Evolutionary conservation across 2,329 filamentous ascomycete species (phyloP), one percentile per base, ranked within the genome.

Genomic region (Gremmenia infestans): DNA sequence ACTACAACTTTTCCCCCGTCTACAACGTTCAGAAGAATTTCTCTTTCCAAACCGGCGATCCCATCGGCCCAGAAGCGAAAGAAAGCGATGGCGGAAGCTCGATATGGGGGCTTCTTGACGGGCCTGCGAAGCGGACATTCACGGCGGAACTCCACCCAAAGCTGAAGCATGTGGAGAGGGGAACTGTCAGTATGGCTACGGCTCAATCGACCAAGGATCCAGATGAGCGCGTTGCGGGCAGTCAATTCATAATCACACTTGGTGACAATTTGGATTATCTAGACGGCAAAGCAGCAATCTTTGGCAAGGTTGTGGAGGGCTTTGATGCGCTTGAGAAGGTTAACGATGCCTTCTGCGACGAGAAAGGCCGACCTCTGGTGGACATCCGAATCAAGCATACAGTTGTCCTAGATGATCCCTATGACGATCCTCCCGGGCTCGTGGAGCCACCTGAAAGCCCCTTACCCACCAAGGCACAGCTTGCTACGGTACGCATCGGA

Each of bases 111-210:
- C 72, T 91, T 53, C 71, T 96, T 25, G 83, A 89, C 23, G 86
- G 80, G 45, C 77, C 86, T 14, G 77, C 85, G 17, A 85, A 87
- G 67, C 86, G 87, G 66, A 88, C 87, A 2, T 97, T 97, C 69
- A 79, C 83, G 9, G 88, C 91, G n/a, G 83, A 92, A 61, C 87
- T 97, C 66, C 85, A 91, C 64, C 87, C 87, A 5, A 96, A 93
- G 70, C 76, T 96, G 65, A 96, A 94, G 72, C 94, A 99, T 72
- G 75, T 82, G 42, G 90, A 96, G 71, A 85, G 89, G 63, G 93
- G 93, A 53, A 97, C 91, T 14, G 92, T 99, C 59, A 97, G 92
- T 75, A 96, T 97, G 91, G 94, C 93, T n/a, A 97, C 93, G 0
- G 89, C 85, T 17, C 87, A 89, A 0, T 83, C 87, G 9, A 76